Evolutionary conservation across 1,284 basidiomycete species (phyloP).

Genomic region (Ceratobasidium sp.): DNA sequence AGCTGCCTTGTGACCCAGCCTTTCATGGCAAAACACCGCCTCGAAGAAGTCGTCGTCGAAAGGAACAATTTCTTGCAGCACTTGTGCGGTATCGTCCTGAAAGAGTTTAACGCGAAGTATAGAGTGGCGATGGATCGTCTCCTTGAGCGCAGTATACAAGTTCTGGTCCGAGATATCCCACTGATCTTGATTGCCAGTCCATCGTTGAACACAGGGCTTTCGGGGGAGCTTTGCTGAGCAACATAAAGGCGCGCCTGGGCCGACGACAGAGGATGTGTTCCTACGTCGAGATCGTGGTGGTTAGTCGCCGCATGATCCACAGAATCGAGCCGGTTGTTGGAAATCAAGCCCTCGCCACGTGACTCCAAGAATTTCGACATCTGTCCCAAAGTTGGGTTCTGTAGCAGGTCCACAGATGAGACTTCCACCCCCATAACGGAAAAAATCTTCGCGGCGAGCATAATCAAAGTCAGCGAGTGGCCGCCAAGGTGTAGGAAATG

Average conservation of each 20-base stretch:
- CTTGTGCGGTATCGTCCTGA: not conserved
- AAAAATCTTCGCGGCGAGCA: conserved; percentile 15
- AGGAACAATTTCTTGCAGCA: conserved; percentile 3
- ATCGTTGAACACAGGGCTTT: not conserved
- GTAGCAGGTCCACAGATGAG: not conserved
- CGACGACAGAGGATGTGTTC: not conserved
- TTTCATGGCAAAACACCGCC: not conserved
- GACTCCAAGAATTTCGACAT: not conserved
- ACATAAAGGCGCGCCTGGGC: not conserved
- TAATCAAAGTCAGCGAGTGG: conserved; percentile 21
- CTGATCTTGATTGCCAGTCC: conserved; percentile 12
- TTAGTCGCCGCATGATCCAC: not conserved
- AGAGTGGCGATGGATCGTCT: not conserved
- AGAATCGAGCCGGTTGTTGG: not conserved
- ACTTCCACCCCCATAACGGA: not conserved
- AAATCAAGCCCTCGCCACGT: not conserved
- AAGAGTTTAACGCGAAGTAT: not conserved
- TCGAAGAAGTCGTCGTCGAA: not conserved
- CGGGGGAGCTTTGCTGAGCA: not conserved
- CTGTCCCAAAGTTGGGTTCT: not conserved
- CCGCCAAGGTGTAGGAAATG: conserved; percentile 31
- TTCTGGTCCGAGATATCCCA: not conserved
- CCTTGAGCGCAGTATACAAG: not conserved
- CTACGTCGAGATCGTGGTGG: not conserved
- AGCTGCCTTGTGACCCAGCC: not conserved